A percentile compares a stretch with the other conserved stretches of the same genome.
phyloP scores from a whole-genome alignment of 306 rosid genomes.

The Sicyos baderoa region DNA sequence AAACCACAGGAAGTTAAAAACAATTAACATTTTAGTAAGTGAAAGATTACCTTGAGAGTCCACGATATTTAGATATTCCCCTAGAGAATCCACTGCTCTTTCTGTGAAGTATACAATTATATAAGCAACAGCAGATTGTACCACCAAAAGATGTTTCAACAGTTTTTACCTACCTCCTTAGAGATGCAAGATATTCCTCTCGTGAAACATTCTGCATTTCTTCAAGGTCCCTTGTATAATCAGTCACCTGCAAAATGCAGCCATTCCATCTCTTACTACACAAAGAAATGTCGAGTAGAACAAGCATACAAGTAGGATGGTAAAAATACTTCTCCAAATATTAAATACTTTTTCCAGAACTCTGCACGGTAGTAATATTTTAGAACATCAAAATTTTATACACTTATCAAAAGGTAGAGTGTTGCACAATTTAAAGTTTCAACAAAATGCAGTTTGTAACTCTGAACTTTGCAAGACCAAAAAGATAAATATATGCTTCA shows the following conservation, averaged over 20 bases:
- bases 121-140: conserved; percentile 24
- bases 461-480: not conserved
- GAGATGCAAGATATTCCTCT: conserved; percentile 96
- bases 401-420: not conserved
- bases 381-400: not conserved
- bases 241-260: conserved; percentile 68
- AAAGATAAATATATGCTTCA: not conserved
- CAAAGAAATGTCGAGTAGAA: conserved; percentile 2
- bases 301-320: not conserved
- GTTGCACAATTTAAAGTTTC: not conserved
- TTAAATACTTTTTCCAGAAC: not conserved
- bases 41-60: conserved; percentile 69
- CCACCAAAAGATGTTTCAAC: conserved; percentile 18
- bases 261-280: not conserved
- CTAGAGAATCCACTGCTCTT: conserved; percentile 99
- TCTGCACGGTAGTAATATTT: not conserved
- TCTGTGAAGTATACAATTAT: conserved; percentile 43
- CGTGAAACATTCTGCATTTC: conserved; percentile 92
- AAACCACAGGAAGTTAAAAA: no score
- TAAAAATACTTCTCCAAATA: not conserved
- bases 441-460: not conserved
- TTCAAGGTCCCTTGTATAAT: conserved; percentile 92
- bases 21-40: not conserved
- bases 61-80: conserved; percentile 91
- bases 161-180: conserved; percentile 53